Evolutionary conservation across 331 rosid genomes (phyloP).

Genomic region (Quercus lobata): DNA sequence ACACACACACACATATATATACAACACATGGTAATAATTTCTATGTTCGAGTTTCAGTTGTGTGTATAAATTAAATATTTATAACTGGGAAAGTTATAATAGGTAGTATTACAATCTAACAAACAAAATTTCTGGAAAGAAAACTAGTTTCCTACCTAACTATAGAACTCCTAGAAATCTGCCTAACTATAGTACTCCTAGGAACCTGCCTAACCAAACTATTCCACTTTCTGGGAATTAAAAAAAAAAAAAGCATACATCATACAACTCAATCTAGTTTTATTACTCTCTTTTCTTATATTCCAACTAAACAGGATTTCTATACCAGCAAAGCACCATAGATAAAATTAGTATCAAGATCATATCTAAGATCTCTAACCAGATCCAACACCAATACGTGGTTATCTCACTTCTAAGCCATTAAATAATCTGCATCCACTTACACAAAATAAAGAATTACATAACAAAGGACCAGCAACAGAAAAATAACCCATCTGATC

Average conservation of each 20-base stretch:
- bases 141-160: too few species aligned
- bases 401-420: neutral
- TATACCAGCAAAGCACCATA: neutral
- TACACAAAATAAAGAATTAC: neutral
- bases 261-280: neutral
- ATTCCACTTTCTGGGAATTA: neutral
- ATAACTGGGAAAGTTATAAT: neutral
- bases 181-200: too few species aligned
- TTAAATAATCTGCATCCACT: neutral
- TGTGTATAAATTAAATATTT: neutral
- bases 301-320: neutral
- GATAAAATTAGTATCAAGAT: neutral
- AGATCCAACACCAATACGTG: slow-evolving; percentile 3
- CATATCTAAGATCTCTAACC: slow-evolving; percentile 1
- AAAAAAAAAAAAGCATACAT: neutral
- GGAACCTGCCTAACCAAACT: neutral
- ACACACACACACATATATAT: fast-evolving
- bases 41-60: neutral
- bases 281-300: neutral
- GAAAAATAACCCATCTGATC: neutral
- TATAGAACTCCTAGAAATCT: too few species aligned
- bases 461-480: neutral
- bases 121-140: too few species aligned
- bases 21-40: too few species aligned
- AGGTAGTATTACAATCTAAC: too few species aligned